Percentiles rank a stretch among this genome's conserved stretches.
Evolutionary conservation across 306 rosid genomes (phyloP).

Genomic region (Calophaca sinica): DNA sequence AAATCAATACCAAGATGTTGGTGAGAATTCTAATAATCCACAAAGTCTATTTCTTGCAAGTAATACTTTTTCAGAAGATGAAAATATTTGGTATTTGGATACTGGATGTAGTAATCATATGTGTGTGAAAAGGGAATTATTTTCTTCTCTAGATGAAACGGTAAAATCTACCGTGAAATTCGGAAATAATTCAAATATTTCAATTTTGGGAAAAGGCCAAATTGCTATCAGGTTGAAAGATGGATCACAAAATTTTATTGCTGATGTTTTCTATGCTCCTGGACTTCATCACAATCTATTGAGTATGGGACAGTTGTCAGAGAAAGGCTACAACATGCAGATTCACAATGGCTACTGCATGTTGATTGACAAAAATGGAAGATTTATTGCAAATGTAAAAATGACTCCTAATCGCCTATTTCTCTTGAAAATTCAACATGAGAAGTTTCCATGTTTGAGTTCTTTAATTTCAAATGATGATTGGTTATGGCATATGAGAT

Average conservation of each 20-base stretch:
- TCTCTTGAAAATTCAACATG: no score
- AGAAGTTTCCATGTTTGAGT: no score
- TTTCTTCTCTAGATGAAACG: background rate
- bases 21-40: background rate
- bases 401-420: background rate
- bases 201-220: background rate
- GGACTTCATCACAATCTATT: background rate
- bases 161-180: background rate
- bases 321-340: background rate
- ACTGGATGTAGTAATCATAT: background rate
- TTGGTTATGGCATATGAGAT: background rate
- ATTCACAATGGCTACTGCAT: background rate
- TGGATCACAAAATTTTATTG: background rate
- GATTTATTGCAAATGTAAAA: no score
- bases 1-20: background rate
- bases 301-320: background rate
- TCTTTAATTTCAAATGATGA: no score
- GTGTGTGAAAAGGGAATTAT: background rate
- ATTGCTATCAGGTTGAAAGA: no score
- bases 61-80: background rate
- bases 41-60: background rate
- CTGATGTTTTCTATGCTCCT: background rate
- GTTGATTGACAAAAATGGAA: background rate
- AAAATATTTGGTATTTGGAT: slow-evolving; percentile 6
- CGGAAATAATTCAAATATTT: background rate